Conservation (phyloP, 1,139 yeast genomes). For the Saccharomyces hybrid region DNA sequence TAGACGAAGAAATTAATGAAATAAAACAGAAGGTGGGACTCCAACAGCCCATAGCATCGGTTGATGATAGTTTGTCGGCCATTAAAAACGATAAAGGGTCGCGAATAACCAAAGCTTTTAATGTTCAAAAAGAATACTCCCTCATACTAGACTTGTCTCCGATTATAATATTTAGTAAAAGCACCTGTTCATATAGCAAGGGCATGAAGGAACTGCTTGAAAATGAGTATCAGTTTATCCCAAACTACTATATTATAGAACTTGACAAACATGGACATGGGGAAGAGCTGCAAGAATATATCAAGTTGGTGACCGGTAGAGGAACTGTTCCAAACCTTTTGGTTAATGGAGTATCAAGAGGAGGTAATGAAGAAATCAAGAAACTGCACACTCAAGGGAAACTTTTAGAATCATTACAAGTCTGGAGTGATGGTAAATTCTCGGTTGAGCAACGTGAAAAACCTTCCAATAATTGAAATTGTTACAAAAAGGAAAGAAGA, state of each 20-base stretch:
- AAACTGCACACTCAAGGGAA: slow-evolving; percentile 41
- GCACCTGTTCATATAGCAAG: slow-evolving; percentile 69
- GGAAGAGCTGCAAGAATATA: slow-evolving; percentile 49
- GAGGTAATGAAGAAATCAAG: slow-evolving; percentile 75
- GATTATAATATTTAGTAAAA: slow-evolving; percentile 62
- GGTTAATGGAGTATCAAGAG: slow-evolving; percentile 56
- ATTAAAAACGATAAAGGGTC: background rate
- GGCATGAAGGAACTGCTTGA: slow-evolving; percentile 58
- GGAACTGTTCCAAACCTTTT: slow-evolving; percentile 67
- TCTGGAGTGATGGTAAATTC: slow-evolving; percentile 19
- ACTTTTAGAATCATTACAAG: slow-evolving; percentile 14
- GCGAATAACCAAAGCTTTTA: slow-evolving; percentile 34
- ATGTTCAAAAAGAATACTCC: slow-evolving; percentile 54
- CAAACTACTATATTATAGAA: slow-evolving; percentile 69
- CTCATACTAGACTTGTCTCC: slow-evolving; percentile 59
- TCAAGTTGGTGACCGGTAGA: slow-evolving; percentile 52
- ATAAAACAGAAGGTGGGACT: slow-evolving; percentile 19
- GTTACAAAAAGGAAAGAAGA: background rate
- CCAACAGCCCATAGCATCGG: slow-evolving; percentile 3
- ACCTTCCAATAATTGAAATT: slow-evolving; percentile 18
- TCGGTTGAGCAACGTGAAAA: slow-evolving; percentile 16
- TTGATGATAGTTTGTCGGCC: slow-evolving; percentile 1
- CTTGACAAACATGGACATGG: slow-evolving; percentile 74
- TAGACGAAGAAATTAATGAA: slow-evolving; percentile 15
- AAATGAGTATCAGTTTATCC: slow-evolving; percentile 61